Evolutionary conservation across 1,284 basidiomycete species (phyloP).

Genomic region (Tilletia setariae): DNA sequence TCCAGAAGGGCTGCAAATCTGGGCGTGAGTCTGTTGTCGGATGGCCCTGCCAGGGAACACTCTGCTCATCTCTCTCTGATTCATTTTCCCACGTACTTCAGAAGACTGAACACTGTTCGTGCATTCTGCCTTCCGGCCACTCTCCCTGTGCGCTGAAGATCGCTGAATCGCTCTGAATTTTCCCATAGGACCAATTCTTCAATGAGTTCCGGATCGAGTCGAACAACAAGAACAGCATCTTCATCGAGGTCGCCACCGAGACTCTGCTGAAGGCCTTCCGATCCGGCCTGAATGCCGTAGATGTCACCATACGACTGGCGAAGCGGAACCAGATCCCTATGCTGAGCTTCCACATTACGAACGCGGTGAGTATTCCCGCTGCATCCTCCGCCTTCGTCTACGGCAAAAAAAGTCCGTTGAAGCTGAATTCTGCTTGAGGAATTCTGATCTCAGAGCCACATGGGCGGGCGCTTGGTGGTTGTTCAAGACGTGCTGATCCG

Average conservation of each 20-base stretch:
- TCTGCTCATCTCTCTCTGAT: not conserved
- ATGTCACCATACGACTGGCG: constrained; percentile 47
- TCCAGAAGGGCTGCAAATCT: constrained; percentile 49
- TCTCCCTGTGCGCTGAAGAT: not conserved
- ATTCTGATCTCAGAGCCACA: constrained; percentile 37
- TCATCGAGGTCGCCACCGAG: constrained; percentile 53
- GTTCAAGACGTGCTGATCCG: constrained; percentile 52
- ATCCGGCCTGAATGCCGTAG: constrained; percentile 38
- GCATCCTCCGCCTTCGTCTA: not conserved
- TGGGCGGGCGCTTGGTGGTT: constrained; percentile 44
- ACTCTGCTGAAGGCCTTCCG: constrained; percentile 47
- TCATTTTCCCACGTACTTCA: constrained; percentile 13
- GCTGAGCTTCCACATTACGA: constrained; percentile 45
- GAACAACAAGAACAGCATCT: constrained; percentile 54
- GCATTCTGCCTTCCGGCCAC: not conserved
- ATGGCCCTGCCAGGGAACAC: not conserved
- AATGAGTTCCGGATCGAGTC: constrained; percentile 51
- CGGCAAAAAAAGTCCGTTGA: not conserved
- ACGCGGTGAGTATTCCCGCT: constrained; percentile 24
- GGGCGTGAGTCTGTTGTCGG: constrained; percentile 38
- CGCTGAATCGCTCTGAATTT: not conserved
- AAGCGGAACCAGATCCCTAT: constrained; percentile 50
- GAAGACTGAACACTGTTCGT: not conserved
- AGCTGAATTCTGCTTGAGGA: not conserved
- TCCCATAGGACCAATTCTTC: constrained; percentile 34